Conservation (phyloP, 1,284 basidiomycete genomes). For the Trametes polyzona region DNA sequence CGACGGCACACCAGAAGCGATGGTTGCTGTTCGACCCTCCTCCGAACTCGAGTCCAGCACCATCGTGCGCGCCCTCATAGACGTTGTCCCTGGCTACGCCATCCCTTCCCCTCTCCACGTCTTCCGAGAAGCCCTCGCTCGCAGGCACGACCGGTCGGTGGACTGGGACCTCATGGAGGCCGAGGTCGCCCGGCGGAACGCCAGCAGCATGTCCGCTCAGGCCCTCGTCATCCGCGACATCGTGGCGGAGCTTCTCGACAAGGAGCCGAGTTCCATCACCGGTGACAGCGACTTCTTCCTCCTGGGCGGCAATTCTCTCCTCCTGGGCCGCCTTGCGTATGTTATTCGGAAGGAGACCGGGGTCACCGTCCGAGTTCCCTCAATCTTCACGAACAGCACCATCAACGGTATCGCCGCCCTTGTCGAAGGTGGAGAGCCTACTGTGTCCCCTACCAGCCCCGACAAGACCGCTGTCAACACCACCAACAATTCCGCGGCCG, state of each 20-base stretch:
- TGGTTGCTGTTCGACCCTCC: constrained; percentile 32
- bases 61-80: constrained; percentile 29
- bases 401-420: constrained; percentile 45
- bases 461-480: constrained; percentile 26
- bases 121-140: constrained; percentile 15
- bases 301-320: constrained; percentile 49
- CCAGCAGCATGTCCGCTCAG: constrained; percentile 37
- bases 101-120: constrained; percentile 42
- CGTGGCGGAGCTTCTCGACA: constrained; percentile 42
- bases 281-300: constrained; percentile 48
- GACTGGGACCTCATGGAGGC: constrained; percentile 44
- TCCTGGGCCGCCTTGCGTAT: constrained; percentile 48
- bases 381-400: constrained; percentile 47
- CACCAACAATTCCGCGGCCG: constrained; percentile 8
- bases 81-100: constrained; percentile 38
- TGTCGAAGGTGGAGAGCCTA: constrained; percentile 33
- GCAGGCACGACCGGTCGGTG: constrained; percentile 27
- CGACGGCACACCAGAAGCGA: constrained; percentile 42
- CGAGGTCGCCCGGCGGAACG: constrained; percentile 33
- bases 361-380: constrained; percentile 40
- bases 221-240: constrained; percentile 45
- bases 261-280: constrained; percentile 41
- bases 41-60: constrained; percentile 18
- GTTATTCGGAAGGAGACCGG: constrained; percentile 45
- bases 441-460: constrained; percentile 4